Percentiles rank a stretch among this genome's conserved stretches.
phyloP scores from a whole-genome alignment of 179 eudicot species.

The Beta macrorhiza region DNA sequence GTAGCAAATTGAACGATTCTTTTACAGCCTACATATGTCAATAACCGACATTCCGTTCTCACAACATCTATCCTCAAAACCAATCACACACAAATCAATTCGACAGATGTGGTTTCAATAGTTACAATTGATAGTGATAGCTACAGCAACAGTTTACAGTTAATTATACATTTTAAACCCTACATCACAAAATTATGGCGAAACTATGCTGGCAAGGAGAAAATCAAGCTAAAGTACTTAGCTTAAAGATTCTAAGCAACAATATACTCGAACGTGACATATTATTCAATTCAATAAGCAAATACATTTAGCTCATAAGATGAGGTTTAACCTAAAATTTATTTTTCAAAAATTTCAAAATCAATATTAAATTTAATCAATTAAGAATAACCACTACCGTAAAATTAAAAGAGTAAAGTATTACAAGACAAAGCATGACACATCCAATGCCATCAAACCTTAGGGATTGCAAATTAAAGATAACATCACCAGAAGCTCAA shows the following conservation, averaged over 20 bases:
- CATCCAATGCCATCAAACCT: neutral
- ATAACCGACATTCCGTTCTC: neutral
- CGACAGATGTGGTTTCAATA: neutral
- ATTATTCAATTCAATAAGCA: neutral
- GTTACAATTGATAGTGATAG: neutral
- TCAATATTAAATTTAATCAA: neutral
- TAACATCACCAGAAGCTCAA: neutral
- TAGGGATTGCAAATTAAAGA: neutral
- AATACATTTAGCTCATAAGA: neutral
- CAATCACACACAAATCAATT: neutral
- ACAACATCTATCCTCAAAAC: neutral
- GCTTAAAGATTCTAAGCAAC: neutral
- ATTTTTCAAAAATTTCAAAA: neutral
- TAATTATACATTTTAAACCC: neutral
- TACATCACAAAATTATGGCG: too few species aligned
- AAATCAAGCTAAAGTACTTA: neutral
- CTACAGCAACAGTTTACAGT: neutral
- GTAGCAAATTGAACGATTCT: neutral
- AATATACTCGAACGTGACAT: neutral
- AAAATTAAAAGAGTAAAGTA: too few species aligned
- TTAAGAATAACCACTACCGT: neutral
- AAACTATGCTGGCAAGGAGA: neutral
- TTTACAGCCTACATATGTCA: neutral
- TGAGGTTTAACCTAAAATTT: neutral
- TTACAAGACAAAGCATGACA: too few species aligned